phyloP scores from a whole-genome alignment of 495 filamentous ascomycete genomes.

The Aspergillus avenaceus region DNA sequence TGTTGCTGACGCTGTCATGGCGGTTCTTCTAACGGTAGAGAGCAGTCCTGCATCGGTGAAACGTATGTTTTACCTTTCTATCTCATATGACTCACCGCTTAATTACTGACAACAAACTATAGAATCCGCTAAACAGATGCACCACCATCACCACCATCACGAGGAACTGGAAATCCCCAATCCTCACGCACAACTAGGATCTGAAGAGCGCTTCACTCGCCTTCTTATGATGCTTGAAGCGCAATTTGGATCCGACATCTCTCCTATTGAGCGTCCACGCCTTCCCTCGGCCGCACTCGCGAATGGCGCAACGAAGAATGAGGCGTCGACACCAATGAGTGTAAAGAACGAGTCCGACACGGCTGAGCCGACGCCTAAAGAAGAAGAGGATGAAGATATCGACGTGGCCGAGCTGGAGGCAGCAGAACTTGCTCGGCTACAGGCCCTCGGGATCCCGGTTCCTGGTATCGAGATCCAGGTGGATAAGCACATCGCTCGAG shows the following conservation, averaged over 20 bases:
- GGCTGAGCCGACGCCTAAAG: slow-evolving; percentile 12
- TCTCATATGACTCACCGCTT: not conserved
- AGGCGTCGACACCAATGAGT: slow-evolving; percentile 6
- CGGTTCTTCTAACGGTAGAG: slow-evolving; percentile 82
- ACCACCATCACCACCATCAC: slow-evolving; percentile 55
- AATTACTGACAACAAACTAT: slow-evolving; percentile 13
- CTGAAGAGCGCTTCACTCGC: slow-evolving; percentile 71
- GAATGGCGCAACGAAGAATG: slow-evolving; percentile 34
- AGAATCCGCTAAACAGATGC: slow-evolving; percentile 54
- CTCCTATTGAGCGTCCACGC: slow-evolving; percentile 68
- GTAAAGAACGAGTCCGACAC: slow-evolving; percentile 19
- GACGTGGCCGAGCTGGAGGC: slow-evolving; percentile 53
- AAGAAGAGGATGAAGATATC: slow-evolving; percentile 35
- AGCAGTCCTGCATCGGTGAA: slow-evolving; percentile 92
- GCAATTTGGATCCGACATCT: slow-evolving; percentile 79
- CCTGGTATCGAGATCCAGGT: slow-evolving; percentile 85
- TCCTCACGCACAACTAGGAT: slow-evolving; percentile 64
- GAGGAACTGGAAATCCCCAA: slow-evolving; percentile 47
- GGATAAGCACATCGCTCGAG: slow-evolving; percentile 79
- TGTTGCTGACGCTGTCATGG: slow-evolving; percentile 93
- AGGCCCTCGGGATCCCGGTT: slow-evolving; percentile 77
- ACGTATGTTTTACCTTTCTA: slow-evolving; percentile 50
- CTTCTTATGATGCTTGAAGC: slow-evolving; percentile 95
- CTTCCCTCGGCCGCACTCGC: slow-evolving; percentile 34
- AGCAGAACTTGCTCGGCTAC: slow-evolving; percentile 62